Percentiles rank a stretch among this genome's conserved stretches.
These are phyloP conservation scores for Malassezia yamatoensis DNA, from an alignment of 1,284 basidiomycete genomes.

Conservation along the genomic window DNA sequence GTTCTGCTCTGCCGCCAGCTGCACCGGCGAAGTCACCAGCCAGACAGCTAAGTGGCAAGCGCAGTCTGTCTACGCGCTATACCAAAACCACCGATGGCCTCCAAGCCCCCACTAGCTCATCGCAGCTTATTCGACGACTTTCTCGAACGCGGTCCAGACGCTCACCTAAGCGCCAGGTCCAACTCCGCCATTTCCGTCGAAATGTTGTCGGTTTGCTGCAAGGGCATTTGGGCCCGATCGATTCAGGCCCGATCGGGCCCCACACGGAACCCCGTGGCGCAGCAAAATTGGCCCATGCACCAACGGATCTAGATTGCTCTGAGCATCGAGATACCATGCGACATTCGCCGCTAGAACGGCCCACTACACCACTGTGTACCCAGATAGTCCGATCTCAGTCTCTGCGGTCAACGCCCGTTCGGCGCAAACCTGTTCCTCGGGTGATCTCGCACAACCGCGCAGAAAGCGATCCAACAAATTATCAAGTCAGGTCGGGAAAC, in stretches of 20 bases:
- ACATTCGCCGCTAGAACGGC: neutral
- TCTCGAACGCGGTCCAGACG: neutral
- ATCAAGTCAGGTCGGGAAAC: no score
- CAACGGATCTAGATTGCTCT: neutral
- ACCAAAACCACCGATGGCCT: neutral
- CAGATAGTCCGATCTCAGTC: constrained; percentile 6
- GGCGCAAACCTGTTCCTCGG: constrained; percentile 7
- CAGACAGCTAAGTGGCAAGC: neutral
- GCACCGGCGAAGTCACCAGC: neutral
- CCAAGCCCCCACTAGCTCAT: no score
- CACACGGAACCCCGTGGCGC: neutral
- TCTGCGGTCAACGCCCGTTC: neutral
- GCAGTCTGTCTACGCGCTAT: neutral
- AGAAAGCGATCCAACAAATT: neutral
- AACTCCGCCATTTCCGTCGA: neutral
- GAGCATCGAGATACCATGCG: neutral
- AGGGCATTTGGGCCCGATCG: neutral
- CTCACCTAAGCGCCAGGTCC: neutral
- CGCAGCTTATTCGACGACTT: neutral
- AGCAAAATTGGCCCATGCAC: neutral
- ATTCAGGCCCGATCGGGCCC: neutral
- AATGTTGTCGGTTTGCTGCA: neutral
- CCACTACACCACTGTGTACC: constrained; percentile 6
- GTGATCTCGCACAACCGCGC: neutral
- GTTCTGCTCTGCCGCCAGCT: neutral